Percentiles rank a stretch among this genome's conserved stretches.
These are phyloP conservation scores for Russula foetens DNA, from an alignment of 768 basidiomycete genomes.

Conservation along the genomic window DNA sequence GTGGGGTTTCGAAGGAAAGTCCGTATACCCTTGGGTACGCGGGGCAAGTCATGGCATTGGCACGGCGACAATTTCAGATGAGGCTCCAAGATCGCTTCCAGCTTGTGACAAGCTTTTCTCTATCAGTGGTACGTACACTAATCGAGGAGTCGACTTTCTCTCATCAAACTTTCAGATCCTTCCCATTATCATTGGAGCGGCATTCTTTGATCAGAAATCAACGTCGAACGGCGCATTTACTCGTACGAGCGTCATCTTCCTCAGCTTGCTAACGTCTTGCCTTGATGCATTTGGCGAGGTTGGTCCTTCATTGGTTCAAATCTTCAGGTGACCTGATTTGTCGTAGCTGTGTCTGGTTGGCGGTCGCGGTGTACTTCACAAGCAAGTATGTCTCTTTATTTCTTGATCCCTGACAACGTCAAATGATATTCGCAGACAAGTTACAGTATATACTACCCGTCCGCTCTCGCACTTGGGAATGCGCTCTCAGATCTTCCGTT, in stretches of 20 bases:
- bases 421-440: conserved; percentile 30
- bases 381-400: conserved; percentile 37
- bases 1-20: conserved; percentile 66
- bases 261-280: conserved; percentile 55
- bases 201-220: conserved; percentile 64
- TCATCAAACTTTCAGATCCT: conserved; percentile 35
- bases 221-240: conserved; percentile 82
- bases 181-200: conserved; percentile 62
- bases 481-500: conserved; percentile 64
- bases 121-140: conserved; percentile 44
- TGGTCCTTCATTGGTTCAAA: conserved; percentile 8
- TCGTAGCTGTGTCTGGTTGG: conserved; percentile 61
- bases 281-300: conserved; percentile 70
- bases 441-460: conserved; percentile 60
- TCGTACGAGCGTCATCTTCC: conserved; percentile 74
- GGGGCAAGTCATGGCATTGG: conserved; percentile 64
- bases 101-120: conserved; percentile 57
- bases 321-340: neutral
- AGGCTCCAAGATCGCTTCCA: conserved; percentile 73
- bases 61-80: conserved; percentile 65
- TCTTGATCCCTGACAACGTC: neutral
- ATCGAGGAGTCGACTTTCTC: neutral
- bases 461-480: conserved; percentile 57
- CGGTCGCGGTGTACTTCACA: conserved; percentile 67
- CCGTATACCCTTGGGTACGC: conserved; percentile 77